A percentile compares a stretch with the other conserved stretches of the same genome.
phyloP scores from a whole-genome alignment of 2,329 filamentous ascomycete species.

The Fusarium mangiferae region DNA sequence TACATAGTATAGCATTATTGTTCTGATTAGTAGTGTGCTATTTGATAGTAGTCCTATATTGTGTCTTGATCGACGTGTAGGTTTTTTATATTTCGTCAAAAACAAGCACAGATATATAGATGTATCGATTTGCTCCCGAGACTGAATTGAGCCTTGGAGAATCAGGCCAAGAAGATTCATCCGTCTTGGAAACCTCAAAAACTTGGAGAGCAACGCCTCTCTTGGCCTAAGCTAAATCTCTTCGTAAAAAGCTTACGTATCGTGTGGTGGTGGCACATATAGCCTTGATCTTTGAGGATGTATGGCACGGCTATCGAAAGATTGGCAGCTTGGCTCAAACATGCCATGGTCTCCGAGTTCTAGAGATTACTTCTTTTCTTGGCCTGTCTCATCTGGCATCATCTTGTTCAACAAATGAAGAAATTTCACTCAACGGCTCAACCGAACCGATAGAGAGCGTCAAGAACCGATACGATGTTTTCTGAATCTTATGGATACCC shows the following conservation, averaged over 20 bases:
- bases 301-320: not conserved
- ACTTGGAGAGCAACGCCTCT: not conserved
- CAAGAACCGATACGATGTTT: conserved; percentile 22
- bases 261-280: not conserved
- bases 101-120: not conserved
- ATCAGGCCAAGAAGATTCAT: not conserved
- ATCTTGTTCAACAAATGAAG: conserved; percentile 4
- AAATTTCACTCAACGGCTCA: conserved; percentile 16
- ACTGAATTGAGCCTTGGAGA: not conserved
- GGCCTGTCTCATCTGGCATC: not conserved
- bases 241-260: not conserved
- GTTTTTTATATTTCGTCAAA: not conserved
- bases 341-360: not conserved
- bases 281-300: not conserved
- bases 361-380: not conserved
- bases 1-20: not conserved
- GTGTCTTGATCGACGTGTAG: not conserved
- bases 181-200: not conserved
- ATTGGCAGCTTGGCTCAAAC: not conserved
- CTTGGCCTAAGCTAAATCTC: not conserved
- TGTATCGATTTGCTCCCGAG: not conserved
- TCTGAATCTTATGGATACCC: conserved; percentile 26
- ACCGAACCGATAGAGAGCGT: conserved; percentile 23
- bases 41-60: not conserved
- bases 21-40: not conserved